Evolutionary conservation across 2,329 filamentous ascomycete genomes (phyloP).

Genomic region (Xylaria sp.): DNA sequence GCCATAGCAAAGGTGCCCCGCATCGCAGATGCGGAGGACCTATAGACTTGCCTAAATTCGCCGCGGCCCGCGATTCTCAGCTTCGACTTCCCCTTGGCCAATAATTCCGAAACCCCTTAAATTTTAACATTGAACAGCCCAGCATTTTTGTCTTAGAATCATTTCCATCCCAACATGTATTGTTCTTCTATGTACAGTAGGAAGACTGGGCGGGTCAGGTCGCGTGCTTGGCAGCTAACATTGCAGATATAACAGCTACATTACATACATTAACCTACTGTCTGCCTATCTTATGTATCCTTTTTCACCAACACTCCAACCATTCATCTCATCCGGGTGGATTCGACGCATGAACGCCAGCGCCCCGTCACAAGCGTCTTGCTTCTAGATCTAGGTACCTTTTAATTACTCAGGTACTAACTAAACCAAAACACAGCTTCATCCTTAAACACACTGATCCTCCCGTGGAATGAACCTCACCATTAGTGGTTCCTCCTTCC

Average conservation of each 20-base stretch:
- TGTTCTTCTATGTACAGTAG: too few species aligned
- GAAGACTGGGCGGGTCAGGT: background rate
- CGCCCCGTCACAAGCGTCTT: background rate
- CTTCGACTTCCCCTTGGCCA: constrained; percentile 1
- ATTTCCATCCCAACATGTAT: background rate
- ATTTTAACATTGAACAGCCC: background rate
- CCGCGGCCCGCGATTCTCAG: constrained; percentile 4
- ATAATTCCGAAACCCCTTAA: constrained; percentile 9
- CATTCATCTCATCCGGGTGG: background rate
- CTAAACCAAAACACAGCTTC: background rate
- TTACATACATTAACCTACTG: too few species aligned
- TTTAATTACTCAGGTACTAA: background rate
- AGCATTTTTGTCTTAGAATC: background rate
- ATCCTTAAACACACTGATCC: background rate
- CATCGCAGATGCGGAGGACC: background rate
- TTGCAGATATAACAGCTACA: background rate
- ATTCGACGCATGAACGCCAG: background rate
- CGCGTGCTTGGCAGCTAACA: background rate
- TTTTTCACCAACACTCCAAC: too few species aligned
- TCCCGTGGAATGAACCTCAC: constrained; percentile 36
- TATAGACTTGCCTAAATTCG: constrained; percentile 1
- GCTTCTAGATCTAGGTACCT: background rate
- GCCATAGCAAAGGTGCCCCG: constrained; percentile 2
- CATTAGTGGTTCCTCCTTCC: constrained; percentile 43
- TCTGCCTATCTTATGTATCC: too few species aligned